A percentile compares a stretch with the other conserved stretches of the same genome.
Evolutionary conservation across 805 yeast genomes (phyloP).

Genomic region (Candida boleticola): DNA sequence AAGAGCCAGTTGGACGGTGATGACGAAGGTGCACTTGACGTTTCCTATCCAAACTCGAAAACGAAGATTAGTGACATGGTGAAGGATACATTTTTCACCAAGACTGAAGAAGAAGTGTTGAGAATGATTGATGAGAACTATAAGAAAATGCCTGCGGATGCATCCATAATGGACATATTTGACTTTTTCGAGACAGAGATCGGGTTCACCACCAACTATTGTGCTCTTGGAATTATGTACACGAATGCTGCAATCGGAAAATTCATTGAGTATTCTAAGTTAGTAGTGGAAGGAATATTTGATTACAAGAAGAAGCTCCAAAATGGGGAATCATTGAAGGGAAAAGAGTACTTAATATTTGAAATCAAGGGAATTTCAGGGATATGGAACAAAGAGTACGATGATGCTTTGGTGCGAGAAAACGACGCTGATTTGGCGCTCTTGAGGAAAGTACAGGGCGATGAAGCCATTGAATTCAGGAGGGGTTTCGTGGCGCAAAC

Average conservation of each 20-base stretch:
- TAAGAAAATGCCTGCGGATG: neutral
- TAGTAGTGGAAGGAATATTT: neutral
- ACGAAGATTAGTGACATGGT: neutral
- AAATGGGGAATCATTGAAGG: no score
- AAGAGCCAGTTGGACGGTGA: neutral
- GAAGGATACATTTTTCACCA: neutral
- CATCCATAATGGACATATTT: neutral
- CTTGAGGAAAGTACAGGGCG: constrained; percentile 2
- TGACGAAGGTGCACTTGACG: neutral
- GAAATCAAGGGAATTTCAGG: constrained; percentile 9
- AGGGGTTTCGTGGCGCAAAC: neutral
- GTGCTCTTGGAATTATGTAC: constrained; percentile 15
- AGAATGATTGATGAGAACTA: neutral
- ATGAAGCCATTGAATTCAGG: constrained; percentile 2
- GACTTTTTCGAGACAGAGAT: constrained; percentile 1
- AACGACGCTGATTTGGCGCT: neutral
- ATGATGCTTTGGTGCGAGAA: constrained; percentile 7
- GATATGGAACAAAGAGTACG: constrained; percentile 14
- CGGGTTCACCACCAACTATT: constrained; percentile 19
- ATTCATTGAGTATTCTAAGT: constrained; percentile 8
- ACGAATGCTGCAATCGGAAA: constrained; percentile 11
- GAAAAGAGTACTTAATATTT: constrained; percentile 8
- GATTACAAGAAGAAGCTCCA: neutral
- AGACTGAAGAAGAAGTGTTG: neutral
- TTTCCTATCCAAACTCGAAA: neutral